These are phyloP conservation scores for Coffea eugenioides DNA, from an alignment of 257 asterid species.

Conservation along the genomic window DNA sequence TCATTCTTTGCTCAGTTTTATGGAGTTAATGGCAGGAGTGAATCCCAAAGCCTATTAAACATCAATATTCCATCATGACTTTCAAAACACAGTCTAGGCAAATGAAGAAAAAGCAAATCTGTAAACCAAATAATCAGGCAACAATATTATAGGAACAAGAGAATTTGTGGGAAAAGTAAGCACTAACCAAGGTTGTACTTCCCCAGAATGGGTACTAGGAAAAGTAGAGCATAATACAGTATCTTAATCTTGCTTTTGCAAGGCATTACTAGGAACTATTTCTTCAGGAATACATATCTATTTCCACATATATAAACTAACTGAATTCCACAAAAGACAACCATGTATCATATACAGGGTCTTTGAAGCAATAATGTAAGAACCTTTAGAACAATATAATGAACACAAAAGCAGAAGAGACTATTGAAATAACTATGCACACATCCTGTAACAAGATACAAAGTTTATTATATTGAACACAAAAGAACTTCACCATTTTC, in stretches of 20 bases:
- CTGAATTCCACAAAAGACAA: background rate
- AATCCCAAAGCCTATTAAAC: background rate
- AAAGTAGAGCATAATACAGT: background rate
- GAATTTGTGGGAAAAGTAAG: background rate
- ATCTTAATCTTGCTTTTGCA: background rate
- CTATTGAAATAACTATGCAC: background rate
- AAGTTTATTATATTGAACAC: background rate
- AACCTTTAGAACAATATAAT: background rate
- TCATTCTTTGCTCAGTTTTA: background rate
- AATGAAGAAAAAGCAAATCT: background rate
- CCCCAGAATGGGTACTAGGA: background rate
- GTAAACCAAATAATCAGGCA: background rate
- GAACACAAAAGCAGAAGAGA: too few species aligned
- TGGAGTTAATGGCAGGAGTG: background rate
- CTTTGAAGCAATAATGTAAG: background rate
- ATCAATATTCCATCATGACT: background rate
- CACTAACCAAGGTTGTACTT: background rate
- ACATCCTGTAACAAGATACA: background rate
- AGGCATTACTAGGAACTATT: background rate
- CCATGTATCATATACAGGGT: background rate
- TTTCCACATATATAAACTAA: background rate
- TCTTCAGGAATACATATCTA: background rate
- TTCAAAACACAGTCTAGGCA: background rate
- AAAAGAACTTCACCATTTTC: conserved; percentile 30
- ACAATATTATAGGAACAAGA: background rate